These are phyloP conservation scores for Neurospora tetraspora DNA, from an alignment of 495 filamentous ascomycete species.

Conservation along the genomic window DNA sequence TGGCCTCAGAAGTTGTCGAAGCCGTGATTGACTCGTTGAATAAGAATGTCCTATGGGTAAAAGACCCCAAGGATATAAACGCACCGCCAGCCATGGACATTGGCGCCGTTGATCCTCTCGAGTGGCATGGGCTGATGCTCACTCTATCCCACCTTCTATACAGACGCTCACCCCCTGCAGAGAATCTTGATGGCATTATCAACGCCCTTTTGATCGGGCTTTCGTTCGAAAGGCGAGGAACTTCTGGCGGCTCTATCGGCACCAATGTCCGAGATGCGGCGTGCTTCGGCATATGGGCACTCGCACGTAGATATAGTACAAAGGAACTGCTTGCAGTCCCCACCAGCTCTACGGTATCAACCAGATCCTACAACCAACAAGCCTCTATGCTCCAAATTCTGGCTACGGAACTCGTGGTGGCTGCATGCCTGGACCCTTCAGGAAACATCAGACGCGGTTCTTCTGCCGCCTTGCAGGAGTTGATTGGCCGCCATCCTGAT, in stretches of 20 bases:
- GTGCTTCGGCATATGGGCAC: slow-evolving; percentile 89
- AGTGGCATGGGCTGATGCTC: slow-evolving; percentile 88
- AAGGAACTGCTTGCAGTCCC: slow-evolving; percentile 58
- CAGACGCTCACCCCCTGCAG: slow-evolving; percentile 57
- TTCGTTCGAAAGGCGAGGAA: slow-evolving; percentile 73
- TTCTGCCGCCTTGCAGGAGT: slow-evolving; percentile 87
- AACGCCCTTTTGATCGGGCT: slow-evolving; percentile 63
- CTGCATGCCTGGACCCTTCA: slow-evolving; percentile 77
- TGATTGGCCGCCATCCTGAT: slow-evolving; percentile 86
- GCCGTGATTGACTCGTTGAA: slow-evolving; percentile 67
- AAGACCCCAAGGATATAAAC: slow-evolving; percentile 21
- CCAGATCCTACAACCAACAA: slow-evolving; percentile 19
- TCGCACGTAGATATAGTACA: slow-evolving; percentile 81
- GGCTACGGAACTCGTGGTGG: slow-evolving; percentile 66
- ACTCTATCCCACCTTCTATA: slow-evolving; percentile 80
- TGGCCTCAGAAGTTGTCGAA: slow-evolving; percentile 78
- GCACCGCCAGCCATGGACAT: slow-evolving; percentile 46
- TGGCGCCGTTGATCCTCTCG: slow-evolving; percentile 61
- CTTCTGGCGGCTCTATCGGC: slow-evolving; percentile 74
- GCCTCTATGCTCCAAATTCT: slow-evolving; percentile 60
- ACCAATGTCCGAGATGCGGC: slow-evolving; percentile 94
- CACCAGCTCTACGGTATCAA: slow-evolving; percentile 21
- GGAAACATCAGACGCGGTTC: slow-evolving; percentile 89
- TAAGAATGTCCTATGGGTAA: slow-evolving; percentile 61
- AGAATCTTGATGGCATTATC: slow-evolving; percentile 58